A percentile compares a stretch with the other conserved stretches of the same genome.
Evolutionary conservation across 2,329 filamentous ascomycete species (phyloP).

Genomic region (Venturia aucupariae): DNA sequence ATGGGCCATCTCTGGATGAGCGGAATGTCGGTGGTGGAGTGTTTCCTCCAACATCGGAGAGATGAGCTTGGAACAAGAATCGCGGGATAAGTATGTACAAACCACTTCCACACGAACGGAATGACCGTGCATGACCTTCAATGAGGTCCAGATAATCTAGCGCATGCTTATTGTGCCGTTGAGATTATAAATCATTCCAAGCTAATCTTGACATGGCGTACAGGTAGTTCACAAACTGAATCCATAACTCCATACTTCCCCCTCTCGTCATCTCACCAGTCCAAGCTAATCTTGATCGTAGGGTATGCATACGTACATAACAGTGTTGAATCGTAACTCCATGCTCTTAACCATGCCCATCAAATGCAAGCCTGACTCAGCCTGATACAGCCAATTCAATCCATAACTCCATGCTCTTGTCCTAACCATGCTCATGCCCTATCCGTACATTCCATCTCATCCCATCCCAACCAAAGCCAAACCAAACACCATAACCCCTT

Average conservation of each 20-base stretch:
- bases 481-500: too few species aligned
- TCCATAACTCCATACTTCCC: background rate
- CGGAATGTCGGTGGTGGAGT: background rate
- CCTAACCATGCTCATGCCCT: background rate
- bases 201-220: background rate
- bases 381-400: background rate
- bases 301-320: background rate
- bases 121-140: background rate
- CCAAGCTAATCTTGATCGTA: background rate
- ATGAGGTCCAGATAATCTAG: background rate
- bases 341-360: background rate
- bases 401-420: background rate
- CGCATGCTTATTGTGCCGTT: background rate
- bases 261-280: background rate
- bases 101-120: background rate
- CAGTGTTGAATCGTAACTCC: background rate
- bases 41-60: background rate
- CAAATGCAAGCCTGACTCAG: too few species aligned
- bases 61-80: background rate
- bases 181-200: background rate
- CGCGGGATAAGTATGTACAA: background rate
- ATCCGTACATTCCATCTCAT: background rate
- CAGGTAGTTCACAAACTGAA: background rate
- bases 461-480: background rate
- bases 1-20: conserved; percentile 2